Evolutionary conservation across 139 green algal species (phyloP), one percentile per base, ranked within the genome.

Genomic region (Pedinophyceae sp.): DNA sequence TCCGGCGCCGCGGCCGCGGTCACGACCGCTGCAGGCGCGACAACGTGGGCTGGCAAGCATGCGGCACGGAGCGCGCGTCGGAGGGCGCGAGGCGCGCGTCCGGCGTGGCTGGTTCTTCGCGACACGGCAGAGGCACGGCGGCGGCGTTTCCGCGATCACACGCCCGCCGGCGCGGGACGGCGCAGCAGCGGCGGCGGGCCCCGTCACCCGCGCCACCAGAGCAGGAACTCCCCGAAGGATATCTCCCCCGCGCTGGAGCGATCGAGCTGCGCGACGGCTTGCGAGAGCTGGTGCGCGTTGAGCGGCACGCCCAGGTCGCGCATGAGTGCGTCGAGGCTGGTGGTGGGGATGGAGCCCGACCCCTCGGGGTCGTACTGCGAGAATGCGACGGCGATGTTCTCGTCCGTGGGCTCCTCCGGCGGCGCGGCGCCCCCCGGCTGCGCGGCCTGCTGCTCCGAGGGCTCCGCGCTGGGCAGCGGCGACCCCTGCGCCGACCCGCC

Each of bases 191-290:
- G n/a, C n/a, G n/a, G n/a, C n/a, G n/a, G n/a, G n/a, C 59, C 65
- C 17, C 15, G 15, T 63, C 54, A 77, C 17, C 64, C 71, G 22
- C 62, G 65, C 71, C 71, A 79, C 75, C 72, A 85, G 27, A 82
- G 27, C 45, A 85, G 47, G 49, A 85, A 85, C 48, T 81, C 71
- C 2, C 77, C 77, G 64, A 82, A 85, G 3, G 66, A 66, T 28
- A 85, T 59, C 13, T 55, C 55, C 2, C 77, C 73, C 1, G 28
- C 50, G 10, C 62, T 30, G 24, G 45, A 24, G 0, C 57, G 50
- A 43, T 85, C 77, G 16, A 85, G 60, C 62, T 85, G 77, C 30
- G 50, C 58, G 46, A 72, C 68, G 3, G 77, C 77, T 46, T 82
- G 69, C 3, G 46, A 52, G 22, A 84, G 58, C 59, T 80, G 72